These are phyloP conservation scores for Coemansia sp. DNA, from an alignment of 192 early-diverging fungal genomes.

Conservation along the genomic window DNA sequence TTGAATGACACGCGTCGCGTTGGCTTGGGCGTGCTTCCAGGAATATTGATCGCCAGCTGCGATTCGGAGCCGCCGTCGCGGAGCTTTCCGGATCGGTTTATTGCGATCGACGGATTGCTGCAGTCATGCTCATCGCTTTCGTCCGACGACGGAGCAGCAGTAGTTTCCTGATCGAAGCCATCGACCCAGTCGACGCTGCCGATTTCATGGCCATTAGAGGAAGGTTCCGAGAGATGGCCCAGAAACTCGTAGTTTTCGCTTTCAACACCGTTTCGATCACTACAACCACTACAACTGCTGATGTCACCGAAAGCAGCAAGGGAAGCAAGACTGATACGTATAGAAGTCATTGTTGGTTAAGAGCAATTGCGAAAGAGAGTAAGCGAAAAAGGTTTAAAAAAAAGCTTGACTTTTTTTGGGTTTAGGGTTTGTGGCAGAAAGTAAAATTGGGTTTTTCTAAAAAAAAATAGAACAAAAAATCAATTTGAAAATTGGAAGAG, in stretches of 20 bases:
- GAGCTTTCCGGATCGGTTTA: background rate
- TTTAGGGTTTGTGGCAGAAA: background rate
- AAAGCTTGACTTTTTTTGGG: background rate
- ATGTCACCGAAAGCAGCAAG: constrained; percentile 21
- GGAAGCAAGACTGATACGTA: constrained; percentile 49
- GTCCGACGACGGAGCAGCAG: background rate
- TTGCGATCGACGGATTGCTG: background rate
- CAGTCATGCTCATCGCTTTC: constrained; percentile 1
- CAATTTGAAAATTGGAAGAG: background rate
- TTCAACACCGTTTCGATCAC: background rate
- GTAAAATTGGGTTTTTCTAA: too few relatives aligned
- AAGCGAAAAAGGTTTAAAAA: too few relatives aligned
- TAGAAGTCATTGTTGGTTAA: constrained; percentile 46
- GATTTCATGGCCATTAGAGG: background rate
- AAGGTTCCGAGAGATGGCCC: background rate
- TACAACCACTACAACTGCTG: background rate
- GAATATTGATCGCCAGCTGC: constrained; percentile 20
- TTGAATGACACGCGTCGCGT: constrained; percentile 54
- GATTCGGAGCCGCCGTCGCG: background rate
- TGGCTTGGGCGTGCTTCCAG: constrained; percentile 13
- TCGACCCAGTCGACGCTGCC: background rate
- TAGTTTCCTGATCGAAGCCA: background rate
- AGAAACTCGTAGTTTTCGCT: background rate
- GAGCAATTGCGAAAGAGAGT: background rate
- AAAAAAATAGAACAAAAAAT: background rate